A percentile compares a stretch with the other conserved stretches of the same genome.
Conservation (phyloP, 305 asterid species). For the Solanum aculeatissimum region DNA sequence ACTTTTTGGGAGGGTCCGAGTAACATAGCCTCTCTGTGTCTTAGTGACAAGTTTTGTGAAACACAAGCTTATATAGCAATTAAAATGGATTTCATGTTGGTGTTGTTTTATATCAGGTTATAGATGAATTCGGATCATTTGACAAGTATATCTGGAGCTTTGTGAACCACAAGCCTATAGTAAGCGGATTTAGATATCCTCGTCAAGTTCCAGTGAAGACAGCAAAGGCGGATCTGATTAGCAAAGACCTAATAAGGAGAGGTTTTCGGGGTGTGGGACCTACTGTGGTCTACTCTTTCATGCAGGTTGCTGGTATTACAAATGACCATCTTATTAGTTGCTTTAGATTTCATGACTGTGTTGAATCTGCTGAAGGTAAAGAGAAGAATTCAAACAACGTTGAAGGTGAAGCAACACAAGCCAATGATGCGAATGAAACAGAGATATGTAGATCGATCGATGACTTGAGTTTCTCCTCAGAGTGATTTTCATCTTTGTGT, state of each 20-base stretch:
- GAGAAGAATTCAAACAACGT: background rate
- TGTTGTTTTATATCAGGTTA: constrained; percentile 10
- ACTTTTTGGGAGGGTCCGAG: background rate
- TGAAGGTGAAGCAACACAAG: background rate
- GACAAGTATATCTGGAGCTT: constrained; percentile 40
- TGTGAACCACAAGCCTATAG: constrained; percentile 28
- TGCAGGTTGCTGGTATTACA: constrained; percentile 41
- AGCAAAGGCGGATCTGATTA: constrained; percentile 30
- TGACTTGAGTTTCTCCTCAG: constrained; percentile 20
- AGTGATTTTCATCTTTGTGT: background rate
- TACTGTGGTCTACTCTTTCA: constrained; percentile 28
- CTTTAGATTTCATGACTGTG: constrained; percentile 33
- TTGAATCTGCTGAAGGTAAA: constrained; percentile 3
- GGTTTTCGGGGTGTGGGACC: constrained; percentile 41
- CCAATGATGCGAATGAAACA: constrained; percentile 1
- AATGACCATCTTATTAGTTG: constrained; percentile 37
- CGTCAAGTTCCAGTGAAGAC: constrained; percentile 40
- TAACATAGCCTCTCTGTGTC: background rate
- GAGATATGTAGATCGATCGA: constrained; percentile 14
- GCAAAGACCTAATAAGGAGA: constrained; percentile 32
- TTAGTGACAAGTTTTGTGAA: background rate
- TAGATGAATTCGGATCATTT: constrained; percentile 35
- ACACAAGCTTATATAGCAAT: background rate
- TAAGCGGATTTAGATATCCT: constrained; percentile 22
- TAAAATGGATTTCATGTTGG: constrained; percentile 2